A percentile compares a stretch with the other conserved stretches of the same genome.
These are phyloP conservation scores for Parsonsia alboflavescens DNA, from an alignment of 257 asterid species.

Conservation along the genomic window DNA sequence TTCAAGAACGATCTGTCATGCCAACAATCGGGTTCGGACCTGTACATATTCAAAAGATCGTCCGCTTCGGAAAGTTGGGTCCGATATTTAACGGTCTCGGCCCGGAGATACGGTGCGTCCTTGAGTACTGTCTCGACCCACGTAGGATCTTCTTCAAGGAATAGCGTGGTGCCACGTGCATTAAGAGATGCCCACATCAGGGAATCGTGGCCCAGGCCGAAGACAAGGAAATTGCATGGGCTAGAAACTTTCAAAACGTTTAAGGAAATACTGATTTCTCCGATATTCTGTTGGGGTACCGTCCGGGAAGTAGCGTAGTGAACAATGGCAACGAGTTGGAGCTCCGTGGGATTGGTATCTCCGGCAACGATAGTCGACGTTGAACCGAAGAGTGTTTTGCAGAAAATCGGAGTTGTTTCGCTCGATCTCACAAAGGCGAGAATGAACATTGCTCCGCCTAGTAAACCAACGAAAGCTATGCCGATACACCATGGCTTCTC, in stretches of 20 bases:
- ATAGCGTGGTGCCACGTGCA: constrained; percentile 62
- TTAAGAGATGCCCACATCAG: constrained; percentile 82
- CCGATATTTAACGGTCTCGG: constrained; percentile 54
- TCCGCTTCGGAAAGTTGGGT: constrained; percentile 61
- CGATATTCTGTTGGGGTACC: constrained; percentile 28
- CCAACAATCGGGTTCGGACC: constrained; percentile 50
- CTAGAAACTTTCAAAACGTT: constrained; percentile 33
- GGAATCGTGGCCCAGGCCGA: constrained; percentile 82
- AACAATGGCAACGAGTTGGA: constrained; percentile 25
- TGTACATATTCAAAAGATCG: constrained; percentile 34
- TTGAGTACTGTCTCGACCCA: constrained; percentile 59
- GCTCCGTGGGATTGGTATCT: not conserved
- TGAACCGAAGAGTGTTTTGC: constrained; percentile 3
- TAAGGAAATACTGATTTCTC: constrained; percentile 25
- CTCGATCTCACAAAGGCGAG: constrained; percentile 7
- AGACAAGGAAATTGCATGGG: constrained; percentile 68
- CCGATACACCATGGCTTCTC: constrained; percentile 32
- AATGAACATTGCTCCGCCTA: constrained; percentile 36
- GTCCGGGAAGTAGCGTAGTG: constrained; percentile 33
- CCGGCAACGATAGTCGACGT: not conserved
- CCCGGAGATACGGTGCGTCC: constrained; percentile 49
- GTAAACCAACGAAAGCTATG: constrained; percentile 33
- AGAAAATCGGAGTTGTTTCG: constrained; percentile 18
- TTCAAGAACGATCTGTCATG: constrained; percentile 44
- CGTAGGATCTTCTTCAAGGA: constrained; percentile 76